phyloP scores from a whole-genome alignment of 2,329 filamentous ascomycete genomes.

The Cryphonectria parasitica region DNA sequence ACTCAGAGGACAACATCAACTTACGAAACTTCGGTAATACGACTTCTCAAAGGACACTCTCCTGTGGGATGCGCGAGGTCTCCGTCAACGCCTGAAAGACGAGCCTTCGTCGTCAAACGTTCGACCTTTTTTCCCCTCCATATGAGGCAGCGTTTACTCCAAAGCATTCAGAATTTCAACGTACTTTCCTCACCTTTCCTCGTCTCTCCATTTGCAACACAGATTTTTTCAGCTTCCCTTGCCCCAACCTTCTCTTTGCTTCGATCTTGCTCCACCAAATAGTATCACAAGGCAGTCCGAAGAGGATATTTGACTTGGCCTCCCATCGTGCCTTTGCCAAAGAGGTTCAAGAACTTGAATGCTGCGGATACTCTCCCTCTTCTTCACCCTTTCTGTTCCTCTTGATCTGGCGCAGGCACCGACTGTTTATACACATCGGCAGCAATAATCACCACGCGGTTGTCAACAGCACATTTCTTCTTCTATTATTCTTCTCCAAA shows the following conservation, averaged over 20 bases:
- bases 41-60: not conserved
- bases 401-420: not conserved
- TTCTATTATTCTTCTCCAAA: not conserved
- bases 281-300: not conserved
- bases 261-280: not conserved
- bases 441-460: not conserved
- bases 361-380: not conserved
- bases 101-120: not conserved
- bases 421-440: not conserved
- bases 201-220: not conserved
- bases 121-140: not conserved
- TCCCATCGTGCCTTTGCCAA: not conserved
- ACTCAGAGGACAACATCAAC: not conserved
- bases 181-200: not conserved
- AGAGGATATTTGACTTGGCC: not conserved
- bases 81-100: not conserved
- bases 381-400: not conserved
- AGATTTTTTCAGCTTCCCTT: not conserved
- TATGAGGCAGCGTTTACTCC: not conserved
- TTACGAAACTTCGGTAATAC: not conserved
- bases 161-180: not conserved
- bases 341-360: no score
- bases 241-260: not conserved
- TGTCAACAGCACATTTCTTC: not conserved
- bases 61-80: not conserved